Evolutionary conservation across 2,329 filamentous ascomycete species (phyloP).

Genomic region (Aureobasidium mangrovei): DNA sequence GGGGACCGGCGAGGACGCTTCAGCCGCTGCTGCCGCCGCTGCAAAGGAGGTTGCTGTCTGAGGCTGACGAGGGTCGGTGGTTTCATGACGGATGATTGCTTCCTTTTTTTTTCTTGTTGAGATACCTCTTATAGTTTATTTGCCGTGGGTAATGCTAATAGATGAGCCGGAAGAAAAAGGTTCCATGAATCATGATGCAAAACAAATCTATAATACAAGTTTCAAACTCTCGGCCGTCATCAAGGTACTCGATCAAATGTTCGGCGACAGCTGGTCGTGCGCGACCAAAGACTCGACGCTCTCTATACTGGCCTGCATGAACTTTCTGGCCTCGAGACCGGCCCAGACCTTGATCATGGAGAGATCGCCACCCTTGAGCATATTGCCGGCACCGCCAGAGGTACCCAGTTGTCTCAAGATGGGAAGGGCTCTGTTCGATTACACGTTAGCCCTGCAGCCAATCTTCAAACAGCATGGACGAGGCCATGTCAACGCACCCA

Average conservation of each 20-base stretch:
- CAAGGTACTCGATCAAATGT: constrained; percentile 47
- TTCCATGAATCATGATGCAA: no score
- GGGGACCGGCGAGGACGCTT: neutral
- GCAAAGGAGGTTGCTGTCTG: constrained; percentile 4
- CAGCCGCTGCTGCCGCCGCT: neutral
- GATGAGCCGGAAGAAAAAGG: no score
- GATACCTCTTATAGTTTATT: neutral
- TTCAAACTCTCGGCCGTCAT: no score
- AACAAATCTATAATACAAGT: no score
- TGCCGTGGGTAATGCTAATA: neutral
- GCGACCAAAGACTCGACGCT: constrained; percentile 86
- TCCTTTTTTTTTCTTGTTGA: neutral
- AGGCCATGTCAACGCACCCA: constrained; percentile 40
- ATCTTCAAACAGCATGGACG: neutral
- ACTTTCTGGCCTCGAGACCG: constrained; percentile 77
- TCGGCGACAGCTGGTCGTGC: constrained; percentile 80
- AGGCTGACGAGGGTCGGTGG: no score
- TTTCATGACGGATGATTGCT: neutral
- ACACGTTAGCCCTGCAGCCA: neutral
- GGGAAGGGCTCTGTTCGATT: constrained; percentile 63
- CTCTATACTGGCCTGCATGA: constrained; percentile 82
- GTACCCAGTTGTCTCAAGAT: constrained; percentile 83
- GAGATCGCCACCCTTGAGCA: constrained; percentile 40
- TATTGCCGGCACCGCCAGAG: constrained; percentile 52
- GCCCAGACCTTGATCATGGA: constrained; percentile 84